Base-by-base conservation (phyloP, 179 eudicot genomes). In the Sideroxylon spinosum region DNA sequence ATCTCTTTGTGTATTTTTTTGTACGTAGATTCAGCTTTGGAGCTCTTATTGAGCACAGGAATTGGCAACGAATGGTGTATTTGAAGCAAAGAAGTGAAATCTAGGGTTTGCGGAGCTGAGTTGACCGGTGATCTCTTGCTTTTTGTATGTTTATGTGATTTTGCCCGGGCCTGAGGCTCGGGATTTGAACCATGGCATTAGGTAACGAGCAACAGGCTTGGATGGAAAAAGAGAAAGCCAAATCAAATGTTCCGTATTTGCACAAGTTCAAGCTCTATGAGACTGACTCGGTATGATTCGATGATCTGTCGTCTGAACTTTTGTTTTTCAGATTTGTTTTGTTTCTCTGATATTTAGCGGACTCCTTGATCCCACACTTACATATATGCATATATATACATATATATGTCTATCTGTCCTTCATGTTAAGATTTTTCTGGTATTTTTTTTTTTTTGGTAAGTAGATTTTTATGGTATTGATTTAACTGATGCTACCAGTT, bases 261-360 rank as follows among this genome's bases (percentile, higher is more conserved):
- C 85, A 83, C 65, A 94, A 94, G 82, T 94, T 92, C 88, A 89
- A 85, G 81, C 95, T 94, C 68, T 94, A 90, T 60, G 97, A 94
- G 85, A 94, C 98, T 81, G 89, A 90, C 81, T 87, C 95, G 90
- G 97, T 92, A 92, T 44, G n/a, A 17, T 73, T 68, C 52, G 2
- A 22, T 23, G 72, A 28, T 67, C 20, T 65, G 4, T 7, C 55
- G n/a, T n/a, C 55, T 63, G n/a, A 2, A 2, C 1, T 25, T 52
- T 68, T 59, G 20, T 60, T 28, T 66, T 76, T 0, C 62, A 29
- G 73, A 52, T 76, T 76, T 67, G n/a, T 11, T 63, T 76, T 76
- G 49, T 76, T 50, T 48, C 64, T 37, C 67, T 52, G 49, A 76
- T 55, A 17, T 53, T 50, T 50, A 3, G 55, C 7, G 55, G 13